Percentiles rank a stretch among this genome's conserved stretches.
These are phyloP conservation scores for Mortierella sp. DNA, from an alignment of 371 early-diverging fungal species.

Conservation along the genomic window DNA sequence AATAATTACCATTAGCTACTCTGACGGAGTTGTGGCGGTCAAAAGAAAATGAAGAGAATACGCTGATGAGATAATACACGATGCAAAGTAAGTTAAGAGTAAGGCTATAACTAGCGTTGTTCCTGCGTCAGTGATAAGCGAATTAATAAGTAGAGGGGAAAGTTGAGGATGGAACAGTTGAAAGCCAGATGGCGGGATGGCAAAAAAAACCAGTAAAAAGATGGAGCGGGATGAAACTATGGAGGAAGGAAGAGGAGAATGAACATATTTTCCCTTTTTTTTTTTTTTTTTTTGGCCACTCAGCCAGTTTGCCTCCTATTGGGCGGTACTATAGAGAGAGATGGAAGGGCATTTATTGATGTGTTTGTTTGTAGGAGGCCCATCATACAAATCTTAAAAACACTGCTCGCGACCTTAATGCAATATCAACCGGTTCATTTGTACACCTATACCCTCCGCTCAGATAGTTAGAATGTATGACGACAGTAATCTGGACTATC, in stretches of 20 bases:
- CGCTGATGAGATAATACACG: conserved; percentile 1
- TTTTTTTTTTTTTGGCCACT: background rate
- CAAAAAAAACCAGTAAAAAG: background rate
- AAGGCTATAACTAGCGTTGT: background rate
- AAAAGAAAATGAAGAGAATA: background rate
- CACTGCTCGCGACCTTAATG: background rate
- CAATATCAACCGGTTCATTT: background rate
- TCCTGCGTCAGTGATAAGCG: background rate
- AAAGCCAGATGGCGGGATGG: conserved; percentile 3
- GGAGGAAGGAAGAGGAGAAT: background rate
- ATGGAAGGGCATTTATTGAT: background rate
- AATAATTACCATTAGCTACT: conserved; percentile 1
- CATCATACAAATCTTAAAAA: too few species aligned
- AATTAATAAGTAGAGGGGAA: background rate
- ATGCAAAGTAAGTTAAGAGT: background rate
- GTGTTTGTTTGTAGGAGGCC: background rate
- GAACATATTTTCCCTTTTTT: background rate
- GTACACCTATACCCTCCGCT: background rate
- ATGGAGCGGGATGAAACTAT: conserved; percentile 1
- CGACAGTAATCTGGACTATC: background rate
- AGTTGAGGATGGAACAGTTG: background rate
- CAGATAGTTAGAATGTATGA: background rate
- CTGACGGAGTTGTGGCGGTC: background rate
- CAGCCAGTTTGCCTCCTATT: background rate
- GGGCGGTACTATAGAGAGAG: background rate